A percentile compares a stretch with the other conserved stretches of the same genome.
phyloP scores from a whole-genome alignment of 1,139 yeast genomes.

The Taiozyma onychis region DNA sequence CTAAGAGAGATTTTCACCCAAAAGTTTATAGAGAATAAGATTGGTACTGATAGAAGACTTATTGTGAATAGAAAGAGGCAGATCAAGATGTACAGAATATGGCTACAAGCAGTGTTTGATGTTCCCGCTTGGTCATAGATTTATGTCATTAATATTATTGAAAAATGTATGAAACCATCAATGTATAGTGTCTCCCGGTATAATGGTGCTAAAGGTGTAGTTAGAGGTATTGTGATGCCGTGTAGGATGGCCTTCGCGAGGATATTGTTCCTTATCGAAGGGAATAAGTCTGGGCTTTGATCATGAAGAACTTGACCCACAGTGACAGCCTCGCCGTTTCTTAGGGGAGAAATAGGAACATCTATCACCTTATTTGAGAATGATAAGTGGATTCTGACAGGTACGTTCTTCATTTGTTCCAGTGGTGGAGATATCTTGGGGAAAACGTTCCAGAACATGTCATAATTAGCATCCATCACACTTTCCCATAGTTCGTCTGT shows the following conservation, averaged over 20 bases:
- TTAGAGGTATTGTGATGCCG: constrained; percentile 51
- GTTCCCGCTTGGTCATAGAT: constrained; percentile 24
- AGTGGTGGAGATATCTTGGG: constrained; percentile 33
- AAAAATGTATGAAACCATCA: constrained; percentile 75
- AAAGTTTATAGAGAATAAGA: constrained; percentile 60
- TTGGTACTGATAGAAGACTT: constrained; percentile 86
- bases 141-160: constrained; percentile 33
- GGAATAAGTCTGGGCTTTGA: constrained; percentile 42
- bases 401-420: constrained; percentile 39
- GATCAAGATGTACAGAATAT: constrained; percentile 91
- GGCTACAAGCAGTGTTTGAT: constrained; percentile 90
- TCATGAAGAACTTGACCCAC: constrained; percentile 38
- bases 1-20: constrained; percentile 65
- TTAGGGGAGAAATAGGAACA: constrained; percentile 36
- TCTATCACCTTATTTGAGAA: constrained; percentile 36
- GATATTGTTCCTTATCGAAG: constrained; percentile 27
- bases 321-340: constrained; percentile 24
- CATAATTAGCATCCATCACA: constrained; percentile 30
- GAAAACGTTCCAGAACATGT: constrained; percentile 32
- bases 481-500: constrained; percentile 54
- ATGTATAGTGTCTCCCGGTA: constrained; percentile 51
- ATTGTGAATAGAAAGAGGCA: constrained; percentile 89
- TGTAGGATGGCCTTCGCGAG: constrained; percentile 49
- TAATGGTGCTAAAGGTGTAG: constrained; percentile 44
- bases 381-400: constrained; percentile 54